Evolutionary conservation across 495 filamentous ascomycete genomes (phyloP).

Genomic region (Pseudevernia furfuracea): DNA sequence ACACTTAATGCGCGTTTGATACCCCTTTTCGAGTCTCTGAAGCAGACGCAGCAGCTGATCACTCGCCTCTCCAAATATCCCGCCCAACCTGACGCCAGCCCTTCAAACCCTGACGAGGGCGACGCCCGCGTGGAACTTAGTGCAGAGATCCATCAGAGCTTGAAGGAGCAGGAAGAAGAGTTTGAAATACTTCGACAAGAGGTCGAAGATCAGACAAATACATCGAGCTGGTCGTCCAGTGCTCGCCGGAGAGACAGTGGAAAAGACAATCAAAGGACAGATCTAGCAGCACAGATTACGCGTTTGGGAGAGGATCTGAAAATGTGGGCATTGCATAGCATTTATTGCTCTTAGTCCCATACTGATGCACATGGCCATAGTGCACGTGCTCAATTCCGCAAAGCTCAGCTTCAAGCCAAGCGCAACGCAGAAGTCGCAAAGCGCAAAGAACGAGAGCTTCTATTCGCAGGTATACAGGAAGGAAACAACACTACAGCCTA

Average conservation of each 20-base stretch:
- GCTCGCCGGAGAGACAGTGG: constrained; percentile 32
- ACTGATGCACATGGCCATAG: constrained; percentile 37
- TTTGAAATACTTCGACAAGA: constrained; percentile 76
- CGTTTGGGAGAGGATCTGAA: constrained; percentile 62
- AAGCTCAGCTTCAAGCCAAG: constrained; percentile 76
- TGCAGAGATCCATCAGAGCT: constrained; percentile 68
- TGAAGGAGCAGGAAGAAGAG: constrained; percentile 82
- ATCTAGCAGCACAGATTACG: constrained; percentile 55
- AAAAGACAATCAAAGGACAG: constrained; percentile 48
- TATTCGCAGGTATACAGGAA: constrained; percentile 55
- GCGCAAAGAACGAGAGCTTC: constrained; percentile 65
- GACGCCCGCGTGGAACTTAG: constrained; percentile 70
- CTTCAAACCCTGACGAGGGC: constrained; percentile 46
- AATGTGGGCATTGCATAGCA: constrained; percentile 20
- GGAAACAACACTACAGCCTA: constrained; percentile 35
- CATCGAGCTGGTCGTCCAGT: constrained; percentile 31
- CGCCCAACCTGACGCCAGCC: constrained; percentile 51
- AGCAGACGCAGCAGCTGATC: constrained; percentile 65
- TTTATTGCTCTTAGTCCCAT: not conserved
- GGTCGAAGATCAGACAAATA: constrained; percentile 51
- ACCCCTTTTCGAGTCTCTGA: constrained; percentile 59
- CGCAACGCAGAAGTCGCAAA: constrained; percentile 63
- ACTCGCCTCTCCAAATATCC: constrained; percentile 62
- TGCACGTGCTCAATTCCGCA: constrained; percentile 67
- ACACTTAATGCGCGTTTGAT: constrained; percentile 58